These are phyloP conservation scores for Populus pruinosa DNA, from an alignment of 345 rosid genomes.

Conservation along the genomic window DNA sequence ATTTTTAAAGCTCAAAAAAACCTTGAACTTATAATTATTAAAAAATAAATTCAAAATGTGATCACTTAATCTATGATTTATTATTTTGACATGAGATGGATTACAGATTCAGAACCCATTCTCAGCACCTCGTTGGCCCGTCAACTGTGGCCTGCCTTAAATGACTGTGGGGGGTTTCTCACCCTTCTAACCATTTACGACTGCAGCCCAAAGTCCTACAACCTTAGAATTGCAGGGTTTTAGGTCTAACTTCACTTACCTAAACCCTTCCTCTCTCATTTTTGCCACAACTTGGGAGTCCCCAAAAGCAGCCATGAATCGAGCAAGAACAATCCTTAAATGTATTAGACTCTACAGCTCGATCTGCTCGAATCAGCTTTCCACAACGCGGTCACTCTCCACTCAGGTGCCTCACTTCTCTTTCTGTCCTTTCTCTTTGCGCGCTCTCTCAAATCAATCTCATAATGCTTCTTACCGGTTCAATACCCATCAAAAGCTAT, in stretches of 20 bases:
- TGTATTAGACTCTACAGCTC: conserved; percentile 39
- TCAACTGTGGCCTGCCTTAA: too few species aligned
- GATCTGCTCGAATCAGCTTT: conserved; percentile 29
- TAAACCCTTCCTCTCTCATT: not conserved
- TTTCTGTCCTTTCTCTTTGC: conserved; percentile 19
- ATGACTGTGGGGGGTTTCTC: too few species aligned
- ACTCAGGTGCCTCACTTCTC: conserved; percentile 46
- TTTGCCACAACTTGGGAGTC: not conserved
- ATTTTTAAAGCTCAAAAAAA: rapidly evolving
- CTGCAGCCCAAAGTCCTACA: too few species aligned
- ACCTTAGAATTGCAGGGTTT: not conserved
- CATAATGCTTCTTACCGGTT: conserved; percentile 14
- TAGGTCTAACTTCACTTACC: conserved; percentile 7
- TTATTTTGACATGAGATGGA: too few species aligned
- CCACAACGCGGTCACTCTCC: conserved; percentile 23
- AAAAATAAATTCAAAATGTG: too few species aligned
- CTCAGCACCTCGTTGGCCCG: too few species aligned
- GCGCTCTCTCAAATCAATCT: conserved; percentile 2
- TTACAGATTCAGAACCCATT: not conserved
- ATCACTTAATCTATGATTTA: too few species aligned
- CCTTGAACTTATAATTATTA: too few species aligned
- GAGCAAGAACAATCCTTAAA: conserved; percentile 42
- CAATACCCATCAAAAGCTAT: conserved; percentile 21
- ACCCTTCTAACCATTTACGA: too few species aligned
- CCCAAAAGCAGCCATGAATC: conserved; percentile 45